Base-by-base conservation (phyloP, 2,329 filamentous ascomycete species). In the Cadophora malorum region DNA sequence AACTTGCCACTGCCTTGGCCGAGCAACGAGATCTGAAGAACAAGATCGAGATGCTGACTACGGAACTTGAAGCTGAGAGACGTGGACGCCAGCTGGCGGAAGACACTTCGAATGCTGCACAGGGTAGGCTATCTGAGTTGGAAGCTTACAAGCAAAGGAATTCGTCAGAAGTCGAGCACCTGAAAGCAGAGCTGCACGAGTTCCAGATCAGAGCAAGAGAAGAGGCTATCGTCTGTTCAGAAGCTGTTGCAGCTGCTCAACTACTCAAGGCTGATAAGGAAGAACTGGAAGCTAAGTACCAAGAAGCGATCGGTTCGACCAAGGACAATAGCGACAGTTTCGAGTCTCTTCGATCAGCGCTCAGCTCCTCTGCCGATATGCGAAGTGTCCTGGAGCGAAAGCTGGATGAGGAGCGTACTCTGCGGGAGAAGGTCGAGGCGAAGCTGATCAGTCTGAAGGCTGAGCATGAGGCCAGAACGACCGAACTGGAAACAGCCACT, bases 231-330 rank as follows among this genome's bases (percentile, higher is more conserved):
- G 83, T 88, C 33, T 88, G 90, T 47, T 86, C 92, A 0, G 93
- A 97, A 78, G 90, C 94, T 1, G 84, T 91, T 65, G 88, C 93
- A 0, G 85, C 91, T 49, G 82, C 92, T 52, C 89, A 93, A 73
- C 82, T 97, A 67, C 82, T 97, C n/a, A 85, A 86, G 65, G 86
- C 96, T n/a, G 95, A 98, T 77, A 97, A 96, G 79, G 87, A 90
- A 3, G 93, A 96, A 71, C 79, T 97, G 16, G 84, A 86, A 64
- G 82, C 83, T 41, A 91, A 90, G 76, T 88, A 93, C 65, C 85
- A 91, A 21, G 90, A 91, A 45, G 86, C 86, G 3, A 79, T 89
- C 0, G 84, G 85, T n/a, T 89, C 86, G 64, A 86, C 90, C 0
- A 88, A 89, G 76, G 91, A 90, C 64, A 90, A 94, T 74, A 84